Evolutionary conservation across 345 rosid genomes (phyloP).

Genomic region (Capsella bursapastoris): DNA sequence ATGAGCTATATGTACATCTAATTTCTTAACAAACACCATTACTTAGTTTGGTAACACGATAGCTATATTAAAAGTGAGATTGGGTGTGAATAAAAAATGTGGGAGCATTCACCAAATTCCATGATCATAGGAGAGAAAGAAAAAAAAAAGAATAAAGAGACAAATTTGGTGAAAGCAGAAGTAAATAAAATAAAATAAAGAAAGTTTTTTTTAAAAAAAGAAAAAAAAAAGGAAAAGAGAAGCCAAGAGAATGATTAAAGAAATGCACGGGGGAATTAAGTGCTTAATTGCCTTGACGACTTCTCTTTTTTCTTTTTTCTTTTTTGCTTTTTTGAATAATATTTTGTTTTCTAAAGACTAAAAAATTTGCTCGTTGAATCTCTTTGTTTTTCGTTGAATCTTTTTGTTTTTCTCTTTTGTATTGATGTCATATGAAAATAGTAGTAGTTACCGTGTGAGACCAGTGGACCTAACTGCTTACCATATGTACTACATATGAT

Average conservation of each 20-base stretch:
- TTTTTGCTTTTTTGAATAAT: conserved; percentile 7
- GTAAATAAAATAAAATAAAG: neutral
- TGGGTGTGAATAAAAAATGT: too few relatives aligned
- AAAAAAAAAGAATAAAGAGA: neutral
- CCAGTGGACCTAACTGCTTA: conserved; percentile 27
- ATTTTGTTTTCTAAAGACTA: neutral
- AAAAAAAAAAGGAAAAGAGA: conserved; percentile 1
- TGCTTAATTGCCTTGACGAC: conserved; percentile 47
- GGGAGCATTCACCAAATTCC: neutral
- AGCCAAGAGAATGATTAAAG: conserved; percentile 43
- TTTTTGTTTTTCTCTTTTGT: neutral
- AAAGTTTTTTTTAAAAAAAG: neutral
- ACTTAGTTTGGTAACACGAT: neutral
- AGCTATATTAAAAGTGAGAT: neutral
- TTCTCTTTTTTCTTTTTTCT: conserved; percentile 28
- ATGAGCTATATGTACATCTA: neutral
- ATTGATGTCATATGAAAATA: conserved; percentile 26
- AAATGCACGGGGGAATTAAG: conserved; percentile 45
- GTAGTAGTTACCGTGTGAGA: conserved; percentile 41
- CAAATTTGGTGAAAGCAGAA: neutral
- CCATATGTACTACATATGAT: conserved; percentile 2
- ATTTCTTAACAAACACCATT: too few relatives aligned
- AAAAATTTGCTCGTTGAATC: neutral
- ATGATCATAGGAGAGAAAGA: conserved; percentile 7
- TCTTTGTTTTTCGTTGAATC: neutral